A percentile compares a stretch with the other conserved stretches of the same genome.
These are phyloP conservation scores for Fusarium dlaminii DNA, from an alignment of 2,329 filamentous ascomycete genomes.

Conservation along the genomic window DNA sequence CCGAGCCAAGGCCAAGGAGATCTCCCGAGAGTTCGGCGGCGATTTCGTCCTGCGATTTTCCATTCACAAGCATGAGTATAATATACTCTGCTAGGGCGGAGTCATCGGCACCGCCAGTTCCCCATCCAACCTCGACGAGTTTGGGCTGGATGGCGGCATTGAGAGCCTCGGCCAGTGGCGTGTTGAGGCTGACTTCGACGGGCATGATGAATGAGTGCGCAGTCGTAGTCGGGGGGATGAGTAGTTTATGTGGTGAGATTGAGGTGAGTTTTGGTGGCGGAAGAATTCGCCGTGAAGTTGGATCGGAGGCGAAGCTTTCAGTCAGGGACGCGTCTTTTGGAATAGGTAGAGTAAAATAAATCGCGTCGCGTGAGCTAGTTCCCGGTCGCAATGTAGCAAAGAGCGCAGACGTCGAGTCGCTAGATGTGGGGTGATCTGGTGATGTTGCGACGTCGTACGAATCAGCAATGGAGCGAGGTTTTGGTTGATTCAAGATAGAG, in stretches of 20 bases:
- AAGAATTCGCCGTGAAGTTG: conserved; percentile 30
- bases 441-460: conserved; percentile 29
- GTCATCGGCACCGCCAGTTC: conserved; percentile 78
- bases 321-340: conserved; percentile 37
- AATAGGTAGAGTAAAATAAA: conserved; percentile 21
- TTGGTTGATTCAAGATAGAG: conserved; percentile 36
- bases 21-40: conserved; percentile 88
- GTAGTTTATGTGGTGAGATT: background rate
- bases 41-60: conserved; percentile 91
- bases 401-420: conserved; percentile 18
- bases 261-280: conserved; percentile 31
- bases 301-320: conserved; percentile 29
- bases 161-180: conserved; percentile 85
- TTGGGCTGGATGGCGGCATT: conserved; percentile 88
- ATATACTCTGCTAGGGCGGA: conserved; percentile 94
- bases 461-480: conserved; percentile 33
- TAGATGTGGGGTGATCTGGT: conserved; percentile 11
- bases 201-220: conserved; percentile 67
- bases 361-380: conserved; percentile 39
- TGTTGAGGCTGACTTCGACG: conserved; percentile 78
- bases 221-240: conserved; percentile 7
- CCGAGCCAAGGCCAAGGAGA: conserved; percentile 81
- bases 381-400: conserved; percentile 29
- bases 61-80: conserved; percentile 95
- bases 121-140: conserved; percentile 93